Evolutionary conservation across 2,329 filamentous ascomycete species (phyloP), one percentile per base, ranked within the genome.

Genomic region (Penicillium sp.): DNA sequence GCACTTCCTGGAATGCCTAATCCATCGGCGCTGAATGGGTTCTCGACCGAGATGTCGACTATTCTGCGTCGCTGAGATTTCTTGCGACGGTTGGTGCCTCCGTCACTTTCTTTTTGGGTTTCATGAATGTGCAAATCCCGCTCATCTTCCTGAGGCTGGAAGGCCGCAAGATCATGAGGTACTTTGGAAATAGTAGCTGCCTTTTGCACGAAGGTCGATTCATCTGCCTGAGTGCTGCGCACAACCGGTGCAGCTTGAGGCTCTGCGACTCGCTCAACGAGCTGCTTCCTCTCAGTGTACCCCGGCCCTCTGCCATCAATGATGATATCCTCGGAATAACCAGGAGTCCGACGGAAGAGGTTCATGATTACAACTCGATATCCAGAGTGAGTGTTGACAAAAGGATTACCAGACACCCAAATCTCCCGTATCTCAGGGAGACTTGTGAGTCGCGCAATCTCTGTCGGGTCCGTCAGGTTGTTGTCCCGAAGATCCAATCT

Each of bases 321-420:
- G 43, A 91, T 80, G 55, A 97, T 86, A 68, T 99, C 94, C 61
- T 96, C 90, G 0, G 87, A 88, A 67, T 94, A 96, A 5, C 94
- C 94, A 10, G 93, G 90, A 0, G 90, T 92, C 55, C 85, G 87
- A 59, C 94, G 86, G 80, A 99, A 99, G 2, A 97, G 81, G 66
- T 97, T 99, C 84, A 99, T 97, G 58, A 97, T 95, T 18, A 87
- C 89, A 60, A 96, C 81, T 45, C 94, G 86, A 70, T 96, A 96
- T 63, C 88, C 86, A 55, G 87, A 82, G 69, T 97, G 90, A 1
- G 91, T 92, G 63, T 89, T 90, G 41, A 88, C 89, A 66, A 97
- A 97, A 0, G 92, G 90, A 66, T 99, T 99, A 21, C 91, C 90
- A 57, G 89, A 84, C 14, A 99, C 88, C 82, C 92, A 99, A 31